Base-by-base conservation (phyloP, 83 land plant genomes). In the Isoetes engelmannii region DNA sequence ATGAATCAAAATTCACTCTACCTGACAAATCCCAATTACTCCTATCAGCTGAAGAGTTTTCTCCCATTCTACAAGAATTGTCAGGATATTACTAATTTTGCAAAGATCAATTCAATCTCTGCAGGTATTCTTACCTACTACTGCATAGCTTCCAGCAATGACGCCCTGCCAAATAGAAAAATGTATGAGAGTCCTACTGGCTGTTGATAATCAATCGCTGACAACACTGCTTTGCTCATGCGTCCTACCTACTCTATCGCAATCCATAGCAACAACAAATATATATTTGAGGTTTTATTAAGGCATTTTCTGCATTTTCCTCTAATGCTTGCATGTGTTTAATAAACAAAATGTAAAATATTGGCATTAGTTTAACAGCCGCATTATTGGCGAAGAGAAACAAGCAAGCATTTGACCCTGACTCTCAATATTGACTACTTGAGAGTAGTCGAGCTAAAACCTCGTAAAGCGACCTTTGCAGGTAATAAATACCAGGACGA, bases 41-140 rank as follows among this genome's bases (percentile, higher is more conserved):
- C 96, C 98, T 59, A 92, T 73, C 8, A 89, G 54, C 67, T 92
- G 96, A 53, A 92, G 74, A 58, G 98, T 75, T 65, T 79, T 89
- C 80, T 92, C 98, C 98, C 98, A 92, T 68, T 92, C 98, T 92
- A 87, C 75, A 73, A 20, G 41, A 65, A 8, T 4, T 28, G 41
- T 47, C 44, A 44, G 13, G 4, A 63, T 63, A 63, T 20, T 2
- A 13, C 45, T 44, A 18, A 19, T 15, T 19, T 18, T 59, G 0
- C 62, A 13, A 13, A 59, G 19, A 59, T 1, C 49, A 9, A 19
- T 41, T 19, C 13, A 10, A 64, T 13, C 44, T 5, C 5, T 19
- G 7, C 17, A 8, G 37, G 28, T 12, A 42, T 10, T 37, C 86
- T 72, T 60, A 92, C 97, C 97, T 62, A 80, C 20, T 68, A 84